These are phyloP conservation scores for Gnaphalium uliginosum DNA, from an alignment of 129 eudicot species.

Conservation along the genomic window DNA sequence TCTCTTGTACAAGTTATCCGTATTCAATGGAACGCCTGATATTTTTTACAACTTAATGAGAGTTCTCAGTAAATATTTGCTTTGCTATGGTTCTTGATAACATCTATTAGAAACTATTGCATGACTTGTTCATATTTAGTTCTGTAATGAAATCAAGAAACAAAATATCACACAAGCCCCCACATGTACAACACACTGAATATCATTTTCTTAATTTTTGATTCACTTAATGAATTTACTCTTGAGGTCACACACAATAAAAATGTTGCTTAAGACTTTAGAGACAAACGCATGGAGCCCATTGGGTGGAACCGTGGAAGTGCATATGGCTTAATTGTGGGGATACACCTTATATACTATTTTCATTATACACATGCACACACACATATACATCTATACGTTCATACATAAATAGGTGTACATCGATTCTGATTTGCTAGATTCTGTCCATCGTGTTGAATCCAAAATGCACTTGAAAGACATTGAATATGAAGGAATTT, in stretches of 20 bases:
- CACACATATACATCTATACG: neutral
- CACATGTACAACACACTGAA: neutral
- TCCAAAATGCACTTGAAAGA: neutral
- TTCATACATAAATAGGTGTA: neutral
- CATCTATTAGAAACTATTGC: neutral
- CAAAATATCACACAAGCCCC: neutral
- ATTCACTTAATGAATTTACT: neutral
- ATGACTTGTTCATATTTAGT: conserved; percentile 10
- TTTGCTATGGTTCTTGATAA: conserved; percentile 11
- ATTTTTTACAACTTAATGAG: neutral
- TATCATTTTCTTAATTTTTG: no score
- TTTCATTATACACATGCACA: neutral
- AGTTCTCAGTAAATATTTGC: neutral
- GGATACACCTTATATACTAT: neutral
- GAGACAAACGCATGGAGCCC: neutral
- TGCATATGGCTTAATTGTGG: neutral
- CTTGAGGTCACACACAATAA: neutral
- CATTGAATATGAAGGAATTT: neutral
- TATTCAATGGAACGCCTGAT: conserved; percentile 19
- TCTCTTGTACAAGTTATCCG: conserved; percentile 20
- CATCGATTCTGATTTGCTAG: neutral
- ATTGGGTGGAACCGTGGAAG: neutral
- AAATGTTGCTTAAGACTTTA: neutral
- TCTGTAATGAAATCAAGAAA: neutral
- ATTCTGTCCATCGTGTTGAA: neutral